Base-by-base conservation (phyloP, 306 rosid species). In the Quercus glauca region DNA sequence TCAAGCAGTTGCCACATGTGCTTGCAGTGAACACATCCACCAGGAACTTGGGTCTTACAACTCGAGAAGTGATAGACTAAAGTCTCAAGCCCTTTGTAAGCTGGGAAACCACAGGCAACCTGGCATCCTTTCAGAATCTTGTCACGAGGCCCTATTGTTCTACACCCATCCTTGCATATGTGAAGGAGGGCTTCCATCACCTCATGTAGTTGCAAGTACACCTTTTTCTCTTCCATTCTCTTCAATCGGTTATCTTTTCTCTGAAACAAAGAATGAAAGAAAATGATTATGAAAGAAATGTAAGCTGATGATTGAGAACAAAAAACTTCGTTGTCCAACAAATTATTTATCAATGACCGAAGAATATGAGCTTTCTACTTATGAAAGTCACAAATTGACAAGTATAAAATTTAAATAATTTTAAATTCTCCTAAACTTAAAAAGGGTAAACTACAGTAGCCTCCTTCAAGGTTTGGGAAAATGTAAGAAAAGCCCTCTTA, bases 1-100 rank as follows among this genome's bases (percentile, higher is more conserved):
- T 25, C 26, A 18, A 88, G 86, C 73, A 88, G 86, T 74, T 88
- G 90, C 90, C 92, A 88, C 92, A 84, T 86, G 59, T 85, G 84
- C 61, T 86, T 88, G 87, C 88, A 88, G 57, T 84, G 90, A 60
- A 78, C 83, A 71, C 92, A 88, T 5, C 88, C 88, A 35, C 88
- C 87, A 9, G 85, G 86, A 61, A 81, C 86, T 55, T 88, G 76
- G n/a, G 79, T 74, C 82, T 74, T 75, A 33, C 92, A 88, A 58
- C 49, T 71, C 35, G 92, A 84, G 55, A 86, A 88, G 76, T 88
- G 92, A 28, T 83, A 83, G 33, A 86, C 83, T 55, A 88, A 78
- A 57, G 83, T 84, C 73, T 88, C 89, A 14, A 88, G 83, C 19
- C 90, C 92, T 69, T 73, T 84, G 78, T 90, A 88, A 23, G 92